These are phyloP conservation scores for Fusarium longipes DNA, from an alignment of 2,329 filamentous ascomycete genomes.

Conservation along the genomic window DNA sequence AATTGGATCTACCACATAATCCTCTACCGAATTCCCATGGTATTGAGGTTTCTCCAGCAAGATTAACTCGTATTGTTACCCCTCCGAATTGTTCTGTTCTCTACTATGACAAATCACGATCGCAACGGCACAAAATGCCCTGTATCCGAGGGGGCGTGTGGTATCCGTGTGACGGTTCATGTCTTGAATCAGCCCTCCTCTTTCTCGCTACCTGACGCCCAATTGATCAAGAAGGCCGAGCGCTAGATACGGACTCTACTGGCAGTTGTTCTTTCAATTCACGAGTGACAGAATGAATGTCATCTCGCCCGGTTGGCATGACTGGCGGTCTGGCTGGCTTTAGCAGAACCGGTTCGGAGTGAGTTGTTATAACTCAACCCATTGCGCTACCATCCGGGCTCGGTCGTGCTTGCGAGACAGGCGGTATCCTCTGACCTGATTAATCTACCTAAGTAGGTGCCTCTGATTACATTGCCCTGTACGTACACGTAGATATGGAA, in stretches of 20 bases:
- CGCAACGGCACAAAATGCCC: conserved; percentile 17
- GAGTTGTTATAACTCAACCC: conserved; percentile 9
- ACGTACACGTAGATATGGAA: conserved; percentile 8
- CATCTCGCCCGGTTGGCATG: conserved; percentile 20
- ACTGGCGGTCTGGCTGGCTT: conserved; percentile 18
- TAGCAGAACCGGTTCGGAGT: neutral
- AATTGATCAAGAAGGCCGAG: conserved; percentile 34
- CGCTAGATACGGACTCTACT: conserved; percentile 20
- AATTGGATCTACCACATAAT: neutral
- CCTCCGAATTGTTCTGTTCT: conserved; percentile 11
- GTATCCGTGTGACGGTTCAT: conserved; percentile 38
- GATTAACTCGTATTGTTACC: conserved; percentile 19
- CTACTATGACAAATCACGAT: conserved; percentile 24
- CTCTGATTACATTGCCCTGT: conserved; percentile 2
- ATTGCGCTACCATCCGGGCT: conserved; percentile 3
- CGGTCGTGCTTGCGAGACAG: neutral
- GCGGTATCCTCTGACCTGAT: conserved; percentile 1
- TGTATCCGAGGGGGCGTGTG: conserved; percentile 38
- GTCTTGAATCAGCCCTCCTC: conserved; percentile 44
- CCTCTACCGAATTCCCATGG: neutral
- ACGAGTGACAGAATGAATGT: neutral
- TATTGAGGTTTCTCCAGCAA: conserved; percentile 1
- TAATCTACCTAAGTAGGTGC: conserved; percentile 6
- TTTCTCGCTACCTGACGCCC: conserved; percentile 42
- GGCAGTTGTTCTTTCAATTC: conserved; percentile 8